A percentile compares a stretch with the other conserved stretches of the same genome.
These are phyloP conservation scores for Candida alai DNA, from an alignment of 805 yeast genomes.

Conservation along the genomic window DNA sequence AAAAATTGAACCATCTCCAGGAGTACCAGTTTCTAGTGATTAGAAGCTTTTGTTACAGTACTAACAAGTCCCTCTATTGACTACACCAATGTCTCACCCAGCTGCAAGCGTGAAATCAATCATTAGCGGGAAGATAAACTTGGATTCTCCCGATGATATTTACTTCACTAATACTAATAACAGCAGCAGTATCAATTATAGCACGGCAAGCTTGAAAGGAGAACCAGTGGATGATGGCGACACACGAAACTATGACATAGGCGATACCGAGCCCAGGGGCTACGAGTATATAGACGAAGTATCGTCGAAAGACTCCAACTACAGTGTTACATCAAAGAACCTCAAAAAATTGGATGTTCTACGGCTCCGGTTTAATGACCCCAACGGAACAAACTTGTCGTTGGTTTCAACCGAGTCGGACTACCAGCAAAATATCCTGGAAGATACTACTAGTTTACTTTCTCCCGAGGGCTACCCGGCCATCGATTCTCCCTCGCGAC, in stretches of 20 bases:
- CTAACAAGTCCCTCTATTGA: too few relatives aligned
- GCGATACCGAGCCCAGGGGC: neutral
- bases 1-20: too few relatives aligned
- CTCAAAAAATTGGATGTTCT: constrained; percentile 11
- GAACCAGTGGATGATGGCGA: neutral
- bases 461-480: constrained; percentile 8
- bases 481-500: constrained; percentile 42
- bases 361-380: constrained; percentile 1
- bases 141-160: constrained; percentile 23
- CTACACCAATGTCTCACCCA: constrained; percentile 42
- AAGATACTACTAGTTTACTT: constrained; percentile 1
- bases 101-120: constrained; percentile 40
- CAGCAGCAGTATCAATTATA: constrained; percentile 1
- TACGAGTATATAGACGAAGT: constrained; percentile 14
- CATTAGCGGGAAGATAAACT: constrained; percentile 30
- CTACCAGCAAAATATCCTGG: constrained; percentile 14
- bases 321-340: constrained; percentile 18
- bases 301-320: constrained; percentile 10
- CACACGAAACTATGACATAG: neutral
- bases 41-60: too few relatives aligned
- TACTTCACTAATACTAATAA: constrained; percentile 11
- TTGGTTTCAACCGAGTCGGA: constrained; percentile 24
- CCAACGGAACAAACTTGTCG: constrained; percentile 20
- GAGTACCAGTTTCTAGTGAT: too few relatives aligned
- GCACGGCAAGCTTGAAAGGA: too few relatives aligned